Percentiles rank a stretch among this genome's conserved stretches.
Conservation (phyloP, 2,329 filamentous ascomycete genomes). For the Falciphora oryzae region DNA sequence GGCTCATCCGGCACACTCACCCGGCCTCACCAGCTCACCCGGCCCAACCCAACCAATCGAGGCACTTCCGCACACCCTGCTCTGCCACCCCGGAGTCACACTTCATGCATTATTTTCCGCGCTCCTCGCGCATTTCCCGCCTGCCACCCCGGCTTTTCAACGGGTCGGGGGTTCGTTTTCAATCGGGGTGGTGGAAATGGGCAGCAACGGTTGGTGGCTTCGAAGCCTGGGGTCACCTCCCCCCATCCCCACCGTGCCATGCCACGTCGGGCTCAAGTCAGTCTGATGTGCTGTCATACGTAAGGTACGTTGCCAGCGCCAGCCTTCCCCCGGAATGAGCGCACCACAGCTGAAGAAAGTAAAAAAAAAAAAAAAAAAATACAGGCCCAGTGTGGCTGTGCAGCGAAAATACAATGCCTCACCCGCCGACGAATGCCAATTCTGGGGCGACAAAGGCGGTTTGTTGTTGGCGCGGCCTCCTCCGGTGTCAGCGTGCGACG, state of each 20-base stretch:
- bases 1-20: too few relatives aligned
- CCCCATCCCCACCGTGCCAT: neutral
- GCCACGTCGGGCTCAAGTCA: neutral
- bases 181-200: too few relatives aligned
- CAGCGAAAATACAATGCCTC: neutral
- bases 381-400: neutral
- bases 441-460: neutral
- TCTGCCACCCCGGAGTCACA: too few relatives aligned
- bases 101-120: too few relatives aligned
- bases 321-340: neutral
- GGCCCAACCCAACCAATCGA: too few relatives aligned
- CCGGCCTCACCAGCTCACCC: too few relatives aligned
- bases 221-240: neutral
- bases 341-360: neutral
- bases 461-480: neutral
- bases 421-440: neutral
- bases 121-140: too few relatives aligned
- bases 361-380: too few relatives aligned
- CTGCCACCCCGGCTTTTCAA: too few relatives aligned
- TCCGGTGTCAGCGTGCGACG: neutral
- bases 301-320: too few relatives aligned
- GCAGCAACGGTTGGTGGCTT: neutral
- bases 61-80: too few relatives aligned
- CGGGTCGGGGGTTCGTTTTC: too few relatives aligned
- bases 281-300: neutral